These are phyloP conservation scores for Ophiorrhiza pumila DNA, from an alignment of 257 asterid species.

Conservation along the genomic window DNA sequence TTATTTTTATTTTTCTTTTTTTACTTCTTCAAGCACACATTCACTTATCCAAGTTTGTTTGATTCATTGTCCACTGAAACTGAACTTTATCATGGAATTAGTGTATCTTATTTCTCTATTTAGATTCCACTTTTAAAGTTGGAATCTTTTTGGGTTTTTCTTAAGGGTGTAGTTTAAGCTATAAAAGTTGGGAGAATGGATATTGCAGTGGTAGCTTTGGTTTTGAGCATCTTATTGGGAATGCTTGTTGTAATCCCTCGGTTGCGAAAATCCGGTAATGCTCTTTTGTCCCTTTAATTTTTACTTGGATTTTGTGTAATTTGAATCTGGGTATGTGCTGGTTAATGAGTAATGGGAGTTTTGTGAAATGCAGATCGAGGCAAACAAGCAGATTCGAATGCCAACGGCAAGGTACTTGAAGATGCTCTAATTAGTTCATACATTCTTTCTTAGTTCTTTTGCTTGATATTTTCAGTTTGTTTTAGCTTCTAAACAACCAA, in stretches of 20 bases:
- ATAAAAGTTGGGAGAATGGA: constrained; percentile 38
- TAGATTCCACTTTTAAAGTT: not conserved
- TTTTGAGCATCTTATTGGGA: constrained; percentile 51
- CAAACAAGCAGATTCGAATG: constrained; percentile 28
- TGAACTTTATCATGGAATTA: not conserved
- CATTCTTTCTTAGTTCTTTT: not conserved
- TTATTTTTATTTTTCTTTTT: not conserved
- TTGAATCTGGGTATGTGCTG: constrained; percentile 12
- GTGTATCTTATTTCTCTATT: not conserved
- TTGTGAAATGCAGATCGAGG: constrained; percentile 49
- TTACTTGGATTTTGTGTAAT: constrained; percentile 4
- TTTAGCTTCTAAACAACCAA: not conserved
- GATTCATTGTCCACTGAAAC: not conserved
- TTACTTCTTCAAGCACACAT: not conserved
- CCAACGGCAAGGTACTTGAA: constrained; percentile 42
- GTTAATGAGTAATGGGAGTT: constrained; percentile 14
- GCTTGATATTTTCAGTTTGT: not conserved
- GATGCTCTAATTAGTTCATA: not conserved
- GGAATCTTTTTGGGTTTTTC: not conserved
- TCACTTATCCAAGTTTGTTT: not conserved
- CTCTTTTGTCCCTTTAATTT: not conserved
- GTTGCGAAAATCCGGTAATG: constrained; percentile 54
- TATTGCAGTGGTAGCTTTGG: constrained; percentile 35
- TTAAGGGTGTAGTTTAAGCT: constrained; percentile 21
- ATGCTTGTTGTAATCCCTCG: constrained; percentile 43